Evolutionary conservation across 805 yeast genomes (phyloP), one percentile per base, ranked within the genome.

Genomic region (Kodamaea fukazawae): DNA sequence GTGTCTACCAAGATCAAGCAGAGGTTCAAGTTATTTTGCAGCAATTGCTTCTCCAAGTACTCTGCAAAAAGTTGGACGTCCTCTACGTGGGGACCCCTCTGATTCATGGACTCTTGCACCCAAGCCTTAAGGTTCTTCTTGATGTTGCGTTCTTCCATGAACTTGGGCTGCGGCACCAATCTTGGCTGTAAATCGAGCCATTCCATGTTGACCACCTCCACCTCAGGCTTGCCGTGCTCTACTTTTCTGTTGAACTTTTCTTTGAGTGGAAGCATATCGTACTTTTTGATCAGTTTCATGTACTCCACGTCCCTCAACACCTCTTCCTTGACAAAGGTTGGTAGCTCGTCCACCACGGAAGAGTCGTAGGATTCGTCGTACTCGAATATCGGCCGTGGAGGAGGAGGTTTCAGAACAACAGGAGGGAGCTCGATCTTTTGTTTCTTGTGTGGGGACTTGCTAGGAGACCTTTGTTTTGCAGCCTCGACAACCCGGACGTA

Each of bases 331-430:
- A 70, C 49, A 5, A 62, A 59, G 0, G 71, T 58, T 0, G 75
- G 74, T 5, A 70, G 49, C 41, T 64, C 73, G 17, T 63, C 51
- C 18, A 70, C 42, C 7, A 69, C 58, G 0, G 64, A 55, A 7
- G 60, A 55, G 42, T 69, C 72, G 43, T 64, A 65, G 2, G 67
- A 50, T 3, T 54, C 52, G 6, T 63, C 49, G 2, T 55, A 55
- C 12, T 55, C 55, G 35, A 42, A 54, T 7, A 39, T 37, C 8
- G 44, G 48, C 25, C 36, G 38, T 43, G 16, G 18, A 14, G 34
- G 35, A 27, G 36, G 12, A 23, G 30, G 18, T 28, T 23, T 34
- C 25, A 48, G 40, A 13, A 46, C 23, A 4, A 60, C 51, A 48
- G 43, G 52, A 18, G 48, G 38, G 4, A 49, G 38, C 27, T 41